These are phyloP conservation scores for Aspergillus terreus DNA, from an alignment of 2,329 filamentous ascomycete species.

Conservation along the genomic window DNA sequence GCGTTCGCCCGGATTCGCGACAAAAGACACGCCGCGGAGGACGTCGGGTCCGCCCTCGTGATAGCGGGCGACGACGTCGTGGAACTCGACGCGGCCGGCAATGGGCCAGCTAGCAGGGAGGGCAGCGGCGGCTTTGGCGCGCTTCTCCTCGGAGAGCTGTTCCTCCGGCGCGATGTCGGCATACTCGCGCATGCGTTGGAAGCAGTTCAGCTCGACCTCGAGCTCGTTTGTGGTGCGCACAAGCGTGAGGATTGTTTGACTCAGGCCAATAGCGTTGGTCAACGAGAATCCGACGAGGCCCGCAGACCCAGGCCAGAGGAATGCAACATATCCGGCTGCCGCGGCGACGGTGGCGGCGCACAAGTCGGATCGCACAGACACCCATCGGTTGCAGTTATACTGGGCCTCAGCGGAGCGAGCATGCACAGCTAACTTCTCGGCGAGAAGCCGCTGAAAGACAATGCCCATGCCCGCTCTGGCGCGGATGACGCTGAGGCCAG, in stretches of 20 bases:
- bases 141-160: constrained; percentile 7
- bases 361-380: constrained; percentile 53
- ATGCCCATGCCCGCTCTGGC: constrained; percentile 48
- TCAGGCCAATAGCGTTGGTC: constrained; percentile 54
- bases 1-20: constrained; percentile 21
- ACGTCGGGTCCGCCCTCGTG: constrained; percentile 19
- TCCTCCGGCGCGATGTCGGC: constrained; percentile 23
- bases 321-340: constrained; percentile 51
- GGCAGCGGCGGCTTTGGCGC: not conserved
- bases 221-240: constrained; percentile 56
- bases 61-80: constrained; percentile 22
- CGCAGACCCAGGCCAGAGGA: constrained; percentile 47
- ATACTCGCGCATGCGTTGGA: constrained; percentile 23
- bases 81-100: constrained; percentile 22
- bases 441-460: constrained; percentile 49
- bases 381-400: constrained; percentile 58
- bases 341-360: constrained; percentile 53
- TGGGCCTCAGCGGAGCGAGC: constrained; percentile 48
- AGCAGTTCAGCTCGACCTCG: constrained; percentile 53
- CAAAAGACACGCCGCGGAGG: constrained; percentile 21
- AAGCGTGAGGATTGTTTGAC: constrained; percentile 49
- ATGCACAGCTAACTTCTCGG: constrained; percentile 48
- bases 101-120: constrained; percentile 23
- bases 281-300: constrained; percentile 57
- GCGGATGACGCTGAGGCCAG: constrained; percentile 51